Conservation (phyloP, 2,329 filamentous ascomycete species). For the Epichloe typhina region DNA sequence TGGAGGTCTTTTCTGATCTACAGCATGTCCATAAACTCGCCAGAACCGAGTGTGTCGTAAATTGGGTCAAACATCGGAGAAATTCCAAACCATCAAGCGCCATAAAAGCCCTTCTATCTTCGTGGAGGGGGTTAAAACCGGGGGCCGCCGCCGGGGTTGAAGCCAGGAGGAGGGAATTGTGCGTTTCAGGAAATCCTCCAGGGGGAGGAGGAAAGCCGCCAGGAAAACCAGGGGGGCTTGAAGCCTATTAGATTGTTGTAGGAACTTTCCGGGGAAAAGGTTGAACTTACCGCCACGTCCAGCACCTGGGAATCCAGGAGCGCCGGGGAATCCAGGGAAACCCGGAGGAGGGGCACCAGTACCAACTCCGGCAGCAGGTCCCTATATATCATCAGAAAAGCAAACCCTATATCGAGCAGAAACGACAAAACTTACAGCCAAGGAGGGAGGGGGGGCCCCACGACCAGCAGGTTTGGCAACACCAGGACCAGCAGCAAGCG, state of each 20-base stretch:
- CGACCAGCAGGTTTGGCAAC: slow-evolving; percentile 84
- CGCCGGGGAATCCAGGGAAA: slow-evolving; percentile 41
- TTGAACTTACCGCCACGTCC: slow-evolving; percentile 40
- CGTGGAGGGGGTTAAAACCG: slow-evolving; percentile 65
- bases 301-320: slow-evolving; percentile 29
- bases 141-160: slow-evolving; percentile 23
- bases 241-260: slow-evolving; percentile 18
- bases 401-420: neutral
- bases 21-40: slow-evolving; percentile 4
- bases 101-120: slow-evolving; percentile 28
- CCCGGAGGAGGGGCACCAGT: slow-evolving; percentile 52
- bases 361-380: slow-evolving; percentile 79
- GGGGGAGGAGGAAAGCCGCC: slow-evolving; percentile 33
- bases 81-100: slow-evolving; percentile 13
- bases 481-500: slow-evolving; percentile 71
- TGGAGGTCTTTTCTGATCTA: slow-evolving; percentile 1
- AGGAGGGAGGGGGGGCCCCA: slow-evolving; percentile 53
- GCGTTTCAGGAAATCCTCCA: slow-evolving; percentile 25
- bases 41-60: slow-evolving; percentile 11
- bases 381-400: slow-evolving; percentile 25
- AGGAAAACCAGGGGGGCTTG: slow-evolving; percentile 36
- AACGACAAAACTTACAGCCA: slow-evolving; percentile 45
- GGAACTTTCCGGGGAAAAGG: slow-evolving; percentile 2
- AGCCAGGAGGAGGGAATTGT: slow-evolving; percentile 7
- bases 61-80: slow-evolving; percentile 12